Base-by-base conservation (phyloP, 768 basidiomycete species). In the Hypsizygus marmoreus region DNA sequence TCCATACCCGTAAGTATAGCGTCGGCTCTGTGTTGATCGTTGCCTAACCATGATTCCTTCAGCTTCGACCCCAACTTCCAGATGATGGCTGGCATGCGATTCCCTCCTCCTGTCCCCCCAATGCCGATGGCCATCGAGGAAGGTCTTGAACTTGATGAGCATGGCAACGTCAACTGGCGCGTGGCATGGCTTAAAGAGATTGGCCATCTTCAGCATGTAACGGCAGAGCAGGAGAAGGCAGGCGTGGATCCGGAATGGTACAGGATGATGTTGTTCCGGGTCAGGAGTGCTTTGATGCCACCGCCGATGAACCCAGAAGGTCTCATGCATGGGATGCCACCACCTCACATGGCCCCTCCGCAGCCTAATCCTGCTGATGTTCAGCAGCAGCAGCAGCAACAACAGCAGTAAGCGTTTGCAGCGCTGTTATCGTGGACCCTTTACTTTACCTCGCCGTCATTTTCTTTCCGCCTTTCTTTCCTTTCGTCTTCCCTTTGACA, bases 241-340 rank as follows among this genome's bases (percentile, higher is more conserved):
- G 86, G 85, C 23, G 84, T 78, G 2, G 88, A 88, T 40, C 82
- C 81, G 34, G 90, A 92, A 51, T 93, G 90, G 90, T 93, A 84
- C 57, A 72, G 85, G 51, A 84, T 88, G 80, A 91, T 92, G 88
- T 60, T 91, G 7, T 74, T 88, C 59, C 81, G 87, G n/a, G 81
- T 91, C 32, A 74, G 90, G 43, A 76, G 75, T 33, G 85, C 85
- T 13, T 71, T 91, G 51, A 81, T 90, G 79, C 80, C 73, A 40
- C 71, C 69, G 4, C 74, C 75, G 4, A 73, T 77, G 65, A 76
- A 75, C 48, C 75, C 77, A 20, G 76, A 75, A 48, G 72, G 60
- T 8, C 54, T 76, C 48, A 72, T 77, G 66, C 75, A 76, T 54
- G 71, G 67, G 14, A 74, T 72, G 60, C 69, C 70, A 7, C 61